Percentiles rank a stretch among this genome's conserved stretches.
Evolutionary conservation across 1,139 yeast genomes (phyloP).

Genomic region (Candida neerlandica): DNA sequence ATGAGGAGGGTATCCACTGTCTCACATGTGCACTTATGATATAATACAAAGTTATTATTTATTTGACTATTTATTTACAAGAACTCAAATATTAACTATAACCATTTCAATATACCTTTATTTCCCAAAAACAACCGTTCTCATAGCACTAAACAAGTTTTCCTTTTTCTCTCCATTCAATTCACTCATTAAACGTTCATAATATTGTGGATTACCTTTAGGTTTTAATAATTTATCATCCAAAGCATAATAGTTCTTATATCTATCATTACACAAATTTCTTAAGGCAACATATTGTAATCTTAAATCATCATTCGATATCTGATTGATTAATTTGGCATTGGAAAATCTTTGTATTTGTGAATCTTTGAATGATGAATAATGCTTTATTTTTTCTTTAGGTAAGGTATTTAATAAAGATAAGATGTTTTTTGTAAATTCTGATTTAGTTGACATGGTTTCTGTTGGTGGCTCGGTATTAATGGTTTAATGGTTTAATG

Average conservation of each 20-base stretch:
- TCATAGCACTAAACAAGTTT: conserved; percentile 60
- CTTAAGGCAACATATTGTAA: conserved; percentile 64
- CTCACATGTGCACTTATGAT: neutral
- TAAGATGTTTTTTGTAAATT: conserved; percentile 39
- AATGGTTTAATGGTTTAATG: neutral
- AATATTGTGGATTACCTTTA: conserved; percentile 81
- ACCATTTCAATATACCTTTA: conserved; percentile 26
- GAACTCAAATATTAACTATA: neutral
- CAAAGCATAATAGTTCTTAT: conserved; percentile 61
- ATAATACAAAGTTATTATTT: neutral
- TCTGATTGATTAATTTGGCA: conserved; percentile 22
- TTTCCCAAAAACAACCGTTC: conserved; percentile 71
- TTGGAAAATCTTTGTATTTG: conserved; percentile 57
- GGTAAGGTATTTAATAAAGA: conserved; percentile 53
- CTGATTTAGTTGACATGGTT: conserved; percentile 22
- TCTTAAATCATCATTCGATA: conserved; percentile 51
- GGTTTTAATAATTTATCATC: conserved; percentile 73
- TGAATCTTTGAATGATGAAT: conserved; percentile 65
- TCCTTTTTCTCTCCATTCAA: conserved; percentile 76
- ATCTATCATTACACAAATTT: conserved; percentile 61
- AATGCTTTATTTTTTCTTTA: conserved; percentile 64
- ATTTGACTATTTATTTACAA: conserved; percentile 6
- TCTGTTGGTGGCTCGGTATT: neutral
- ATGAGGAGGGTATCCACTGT: no score
- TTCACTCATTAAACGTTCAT: conserved; percentile 68